These are phyloP conservation scores for Citrus sp. DNA, from an alignment of 345 rosid genomes.

Conservation along the genomic window DNA sequence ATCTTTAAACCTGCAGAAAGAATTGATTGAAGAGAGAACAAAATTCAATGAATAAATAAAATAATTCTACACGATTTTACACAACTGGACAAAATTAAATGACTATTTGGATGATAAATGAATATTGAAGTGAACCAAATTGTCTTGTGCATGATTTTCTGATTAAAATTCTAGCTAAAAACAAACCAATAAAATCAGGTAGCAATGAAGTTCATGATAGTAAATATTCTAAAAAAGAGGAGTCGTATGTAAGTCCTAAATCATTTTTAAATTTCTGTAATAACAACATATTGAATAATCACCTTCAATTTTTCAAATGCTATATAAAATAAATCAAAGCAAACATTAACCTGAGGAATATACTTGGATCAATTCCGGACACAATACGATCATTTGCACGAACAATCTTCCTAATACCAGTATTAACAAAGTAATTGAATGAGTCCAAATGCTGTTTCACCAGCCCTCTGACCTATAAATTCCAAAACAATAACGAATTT, in stretches of 20 bases:
- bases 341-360: conserved; percentile 53
- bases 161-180: not conserved
- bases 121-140: not conserved
- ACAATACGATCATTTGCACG: conserved; percentile 65
- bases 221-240: not conserved
- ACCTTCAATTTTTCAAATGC: not conserved
- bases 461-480: conserved; percentile 68
- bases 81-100: not conserved
- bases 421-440: conserved; percentile 71
- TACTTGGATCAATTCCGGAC: conserved; percentile 43
- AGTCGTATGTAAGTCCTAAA: not conserved
- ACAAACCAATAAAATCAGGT: not conserved
- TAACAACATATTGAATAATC: not conserved
- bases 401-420: conserved; percentile 80
- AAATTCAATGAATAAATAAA: not conserved
- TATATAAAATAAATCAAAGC: not conserved
- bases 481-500: not conserved
- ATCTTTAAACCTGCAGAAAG: conserved; percentile 59
- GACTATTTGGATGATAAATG: not conserved
- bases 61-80: not conserved
- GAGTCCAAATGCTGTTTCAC: conserved; percentile 97
- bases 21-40: conserved; percentile 5
- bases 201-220: not conserved
- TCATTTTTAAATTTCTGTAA: not conserved
- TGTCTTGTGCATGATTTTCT: not conserved